phyloP scores from a whole-genome alignment of 129 eudicot genomes.

The Flaveria ramosissima region DNA sequence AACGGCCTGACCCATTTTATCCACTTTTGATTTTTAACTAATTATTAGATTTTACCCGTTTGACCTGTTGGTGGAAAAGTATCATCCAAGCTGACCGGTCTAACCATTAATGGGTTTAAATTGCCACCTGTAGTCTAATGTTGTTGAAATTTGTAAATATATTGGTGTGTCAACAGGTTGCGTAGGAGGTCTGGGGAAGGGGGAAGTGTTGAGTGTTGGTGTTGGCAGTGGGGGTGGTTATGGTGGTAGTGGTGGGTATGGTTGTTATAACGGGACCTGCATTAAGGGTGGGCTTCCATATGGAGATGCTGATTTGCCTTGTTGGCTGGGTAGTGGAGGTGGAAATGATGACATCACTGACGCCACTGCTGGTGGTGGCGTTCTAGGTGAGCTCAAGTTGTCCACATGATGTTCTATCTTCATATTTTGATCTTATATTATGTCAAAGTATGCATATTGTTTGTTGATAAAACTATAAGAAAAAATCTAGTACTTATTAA shows the following conservation, averaged over 20 bases:
- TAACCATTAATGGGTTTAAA: slow-evolving; percentile 5
- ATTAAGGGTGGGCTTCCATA: slow-evolving; percentile 65
- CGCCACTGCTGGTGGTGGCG: slow-evolving; percentile 91
- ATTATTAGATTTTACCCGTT: background rate
- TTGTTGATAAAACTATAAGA: slow-evolving; percentile 9
- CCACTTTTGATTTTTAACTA: background rate
- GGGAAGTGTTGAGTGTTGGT: slow-evolving; percentile 48
- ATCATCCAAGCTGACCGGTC: background rate
- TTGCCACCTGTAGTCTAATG: slow-evolving; percentile 11
- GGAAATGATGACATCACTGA: slow-evolving; percentile 65
- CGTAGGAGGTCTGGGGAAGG: slow-evolving; percentile 78
- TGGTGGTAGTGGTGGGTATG: slow-evolving; percentile 90
- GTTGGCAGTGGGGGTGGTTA: slow-evolving; percentile 95
- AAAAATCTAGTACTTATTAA: slow-evolving; percentile 3
- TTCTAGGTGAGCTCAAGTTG: slow-evolving; percentile 57
- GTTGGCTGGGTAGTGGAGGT: slow-evolving; percentile 98
- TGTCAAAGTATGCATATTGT: background rate
- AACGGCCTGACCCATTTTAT: background rate
- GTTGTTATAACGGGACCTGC: slow-evolving; percentile 62
- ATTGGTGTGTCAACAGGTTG: slow-evolving; percentile 61
- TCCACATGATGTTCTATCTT: background rate
- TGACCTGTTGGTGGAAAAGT: background rate
- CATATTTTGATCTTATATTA: background rate
- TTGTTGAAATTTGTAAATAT: slow-evolving; percentile 9
- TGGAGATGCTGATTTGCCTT: slow-evolving; percentile 79